These are phyloP conservation scores for Poa annua DNA, from an alignment of 176 grass and related monocot species.

Conservation along the genomic window DNA sequence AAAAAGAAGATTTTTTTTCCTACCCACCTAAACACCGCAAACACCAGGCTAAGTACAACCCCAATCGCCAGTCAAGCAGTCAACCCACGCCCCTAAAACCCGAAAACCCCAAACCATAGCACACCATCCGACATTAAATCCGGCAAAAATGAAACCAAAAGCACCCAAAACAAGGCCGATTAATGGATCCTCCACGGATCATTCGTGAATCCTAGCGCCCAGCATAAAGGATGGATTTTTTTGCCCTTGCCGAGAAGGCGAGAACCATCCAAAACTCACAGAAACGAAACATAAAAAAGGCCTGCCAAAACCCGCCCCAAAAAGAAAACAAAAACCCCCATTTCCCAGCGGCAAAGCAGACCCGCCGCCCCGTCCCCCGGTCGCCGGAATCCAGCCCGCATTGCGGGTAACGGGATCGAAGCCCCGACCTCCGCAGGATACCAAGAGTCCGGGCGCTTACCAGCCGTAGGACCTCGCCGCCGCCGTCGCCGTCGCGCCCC, in stretches of 20 bases:
- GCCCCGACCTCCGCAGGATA: not conserved
- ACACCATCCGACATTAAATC: not conserved
- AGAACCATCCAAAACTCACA: not conserved
- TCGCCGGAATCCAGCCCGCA: constrained; percentile 16
- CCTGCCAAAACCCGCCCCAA: not conserved
- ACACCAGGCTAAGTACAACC: not conserved
- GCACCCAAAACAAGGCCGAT: not conserved
- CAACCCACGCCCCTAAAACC: not conserved
- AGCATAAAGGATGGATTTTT: not conserved
- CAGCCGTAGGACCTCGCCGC: not conserved
- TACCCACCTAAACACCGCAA: not conserved
- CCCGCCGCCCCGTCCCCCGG: not conserved
- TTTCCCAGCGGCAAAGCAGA: not conserved
- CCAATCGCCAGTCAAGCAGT: not conserved
- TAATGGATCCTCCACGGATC: not conserved
- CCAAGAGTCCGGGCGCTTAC: not conserved
- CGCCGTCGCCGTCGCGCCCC: not conserved
- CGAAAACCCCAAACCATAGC: not conserved
- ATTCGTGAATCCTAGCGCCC: not conserved
- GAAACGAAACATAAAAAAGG: not conserved
- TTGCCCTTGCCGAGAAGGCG: not conserved
- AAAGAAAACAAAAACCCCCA: not conserved
- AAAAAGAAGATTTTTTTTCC: not conserved
- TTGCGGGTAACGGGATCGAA: constrained; percentile 13
- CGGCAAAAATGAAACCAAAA: not conserved